A percentile compares a stretch with the other conserved stretches of the same genome.
phyloP scores from a whole-genome alignment of 1,139 yeast genomes.

The Magnusiomyces paraingens region DNA sequence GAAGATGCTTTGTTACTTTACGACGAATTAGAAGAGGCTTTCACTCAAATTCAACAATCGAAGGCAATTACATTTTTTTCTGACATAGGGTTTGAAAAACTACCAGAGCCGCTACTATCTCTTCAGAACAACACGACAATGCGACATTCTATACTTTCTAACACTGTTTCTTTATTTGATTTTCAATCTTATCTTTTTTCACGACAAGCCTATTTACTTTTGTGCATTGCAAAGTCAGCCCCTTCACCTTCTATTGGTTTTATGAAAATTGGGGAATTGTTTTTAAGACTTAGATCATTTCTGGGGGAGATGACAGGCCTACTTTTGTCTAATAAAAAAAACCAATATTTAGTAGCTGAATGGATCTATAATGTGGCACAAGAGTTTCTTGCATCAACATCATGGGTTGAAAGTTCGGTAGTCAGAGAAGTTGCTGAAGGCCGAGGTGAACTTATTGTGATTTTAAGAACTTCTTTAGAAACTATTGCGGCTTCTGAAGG shows the following conservation, averaged over 20 bases:
- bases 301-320: constrained; percentile 37
- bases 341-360: constrained; percentile 27
- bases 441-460: constrained; percentile 35
- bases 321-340: constrained; percentile 24
- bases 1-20: constrained; percentile 53
- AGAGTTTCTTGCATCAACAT: constrained; percentile 27
- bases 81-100: constrained; percentile 28
- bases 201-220: constrained; percentile 36
- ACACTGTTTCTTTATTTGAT: constrained; percentile 37
- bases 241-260: constrained; percentile 37
- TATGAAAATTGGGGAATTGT: constrained; percentile 29
- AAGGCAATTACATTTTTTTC: constrained; percentile 26
- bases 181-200: constrained; percentile 38
- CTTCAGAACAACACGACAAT: constrained; percentile 21
- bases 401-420: constrained; percentile 24
- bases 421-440: constrained; percentile 33
- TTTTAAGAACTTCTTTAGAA: constrained; percentile 34
- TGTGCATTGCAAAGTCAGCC: constrained; percentile 28
- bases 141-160: constrained; percentile 35
- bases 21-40: constrained; percentile 35
- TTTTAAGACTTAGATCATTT: constrained; percentile 35
- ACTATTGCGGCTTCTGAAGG: constrained; percentile 30
- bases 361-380: constrained; percentile 33
- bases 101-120: constrained; percentile 7
- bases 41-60: constrained; percentile 22